Conservation (phyloP, 441 rosid genomes). For the Mallotus repandus region DNA sequence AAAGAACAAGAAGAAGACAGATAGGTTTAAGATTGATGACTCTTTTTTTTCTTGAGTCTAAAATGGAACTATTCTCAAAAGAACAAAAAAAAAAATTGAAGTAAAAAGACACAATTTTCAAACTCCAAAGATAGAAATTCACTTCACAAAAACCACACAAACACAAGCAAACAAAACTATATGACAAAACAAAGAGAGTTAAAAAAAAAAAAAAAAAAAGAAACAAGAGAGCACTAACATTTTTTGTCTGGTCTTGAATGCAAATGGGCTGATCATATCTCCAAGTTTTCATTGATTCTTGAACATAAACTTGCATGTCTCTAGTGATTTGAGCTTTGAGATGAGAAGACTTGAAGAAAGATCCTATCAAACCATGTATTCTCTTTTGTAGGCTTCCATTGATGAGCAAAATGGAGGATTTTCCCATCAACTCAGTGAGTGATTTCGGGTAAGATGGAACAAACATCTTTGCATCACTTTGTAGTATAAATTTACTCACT, state of each 20-base stretch:
- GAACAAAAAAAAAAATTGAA: background rate
- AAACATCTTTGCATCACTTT: conserved; percentile 73
- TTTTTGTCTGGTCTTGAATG: conserved; percentile 88
- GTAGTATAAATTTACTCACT: conserved; percentile 77
- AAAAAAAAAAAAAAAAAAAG: background rate
- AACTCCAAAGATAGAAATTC: conserved; percentile 30
- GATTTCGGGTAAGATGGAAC: conserved; percentile 95
- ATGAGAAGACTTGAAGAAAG: conserved; percentile 79
- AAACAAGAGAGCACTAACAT: conserved; percentile 39
- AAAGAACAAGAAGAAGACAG: conserved; percentile 13
- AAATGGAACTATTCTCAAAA: conserved; percentile 9
- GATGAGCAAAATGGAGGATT: conserved; percentile 79
- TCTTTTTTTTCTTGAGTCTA: conserved; percentile 29
- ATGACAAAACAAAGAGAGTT: background rate
- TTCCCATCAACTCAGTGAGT: conserved; percentile 89
- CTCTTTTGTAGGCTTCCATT: conserved; percentile 85
- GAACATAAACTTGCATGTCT: conserved; percentile 75
- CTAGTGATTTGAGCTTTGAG: conserved; percentile 84
- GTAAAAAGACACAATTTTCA: conserved; percentile 7
- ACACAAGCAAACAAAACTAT: background rate
- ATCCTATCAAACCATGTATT: conserved; percentile 82
- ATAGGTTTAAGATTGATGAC: conserved; percentile 20
- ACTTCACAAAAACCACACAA: conserved; percentile 3
- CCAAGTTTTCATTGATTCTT: conserved; percentile 76
- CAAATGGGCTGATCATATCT: conserved; percentile 52